A percentile compares a stretch with the other conserved stretches of the same genome.
These are phyloP conservation scores for Dacryopinax spathularia DNA, from an alignment of 768 basidiomycete genomes.

Conservation along the genomic window DNA sequence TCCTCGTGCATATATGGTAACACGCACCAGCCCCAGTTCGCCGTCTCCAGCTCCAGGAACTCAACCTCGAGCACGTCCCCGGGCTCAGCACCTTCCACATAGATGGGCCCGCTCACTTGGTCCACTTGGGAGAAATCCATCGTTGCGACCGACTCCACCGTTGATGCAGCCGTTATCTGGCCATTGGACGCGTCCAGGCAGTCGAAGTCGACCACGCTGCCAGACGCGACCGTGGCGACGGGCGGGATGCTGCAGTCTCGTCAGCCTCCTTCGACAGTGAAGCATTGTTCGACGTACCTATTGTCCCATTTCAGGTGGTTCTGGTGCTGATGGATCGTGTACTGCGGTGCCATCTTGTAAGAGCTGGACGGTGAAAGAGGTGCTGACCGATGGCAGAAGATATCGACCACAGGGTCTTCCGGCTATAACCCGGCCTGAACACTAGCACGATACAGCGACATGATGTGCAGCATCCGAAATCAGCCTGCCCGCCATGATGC, in stretches of 20 bases:
- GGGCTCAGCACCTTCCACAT: slow-evolving; percentile 36
- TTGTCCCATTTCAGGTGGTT: slow-evolving; percentile 48
- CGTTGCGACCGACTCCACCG: slow-evolving; percentile 24
- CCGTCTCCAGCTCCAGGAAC: slow-evolving; percentile 37
- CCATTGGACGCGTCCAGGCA: slow-evolving; percentile 53
- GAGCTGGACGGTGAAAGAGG: not conserved
- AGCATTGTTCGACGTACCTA: slow-evolving; percentile 34
- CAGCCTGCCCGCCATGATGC: too few relatives aligned
- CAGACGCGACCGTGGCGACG: slow-evolving; percentile 35
- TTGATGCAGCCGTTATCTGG: slow-evolving; percentile 36
- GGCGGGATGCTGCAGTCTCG: slow-evolving; percentile 35
- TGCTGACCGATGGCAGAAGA: not conserved
- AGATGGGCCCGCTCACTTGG: slow-evolving; percentile 49
- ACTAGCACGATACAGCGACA: too few relatives aligned
- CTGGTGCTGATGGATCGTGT: slow-evolving; percentile 19
- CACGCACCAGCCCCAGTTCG: slow-evolving; percentile 43
- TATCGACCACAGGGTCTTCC: slow-evolving; percentile 2
- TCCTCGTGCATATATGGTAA: not conserved
- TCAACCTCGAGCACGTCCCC: slow-evolving; percentile 51
- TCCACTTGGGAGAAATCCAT: slow-evolving; percentile 37
- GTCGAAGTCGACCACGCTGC: slow-evolving; percentile 41
- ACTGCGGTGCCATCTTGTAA: not conserved
- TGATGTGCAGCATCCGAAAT: too few relatives aligned
- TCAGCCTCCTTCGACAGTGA: not conserved
- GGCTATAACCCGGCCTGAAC: not conserved